phyloP scores from a whole-genome alignment of 768 basidiomycete species.

The Galerina sulciceps region DNA sequence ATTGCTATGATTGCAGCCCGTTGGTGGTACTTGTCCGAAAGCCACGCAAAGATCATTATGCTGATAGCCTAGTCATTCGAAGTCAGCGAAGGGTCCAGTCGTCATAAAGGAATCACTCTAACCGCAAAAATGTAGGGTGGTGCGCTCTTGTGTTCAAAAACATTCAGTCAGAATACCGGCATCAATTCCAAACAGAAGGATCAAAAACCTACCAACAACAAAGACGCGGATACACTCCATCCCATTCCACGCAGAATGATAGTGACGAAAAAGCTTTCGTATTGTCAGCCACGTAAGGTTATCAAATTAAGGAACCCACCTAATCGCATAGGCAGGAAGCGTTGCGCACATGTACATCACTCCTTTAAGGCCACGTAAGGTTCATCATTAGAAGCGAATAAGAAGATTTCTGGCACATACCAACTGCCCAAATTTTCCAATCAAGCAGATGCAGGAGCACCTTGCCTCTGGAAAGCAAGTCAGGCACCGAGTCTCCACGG shows the following conservation, averaged over 20 bases:
- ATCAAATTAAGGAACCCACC: conserved; percentile 32
- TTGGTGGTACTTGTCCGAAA: conserved; percentile 49
- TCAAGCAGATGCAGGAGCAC: conserved; percentile 41
- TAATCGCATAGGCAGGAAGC: conserved; percentile 52
- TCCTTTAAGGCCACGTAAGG: conserved; percentile 26
- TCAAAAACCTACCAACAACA: conserved; percentile 40
- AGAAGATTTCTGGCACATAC: conserved; percentile 23
- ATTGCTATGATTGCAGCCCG: conserved; percentile 47
- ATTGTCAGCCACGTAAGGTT: not conserved
- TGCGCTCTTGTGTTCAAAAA: conserved; percentile 39
- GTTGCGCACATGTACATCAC: conserved; percentile 56
- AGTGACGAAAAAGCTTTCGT: conserved; percentile 46
- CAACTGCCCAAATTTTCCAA: conserved; percentile 54
- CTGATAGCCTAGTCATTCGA: conserved; percentile 34
- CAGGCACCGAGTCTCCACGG: conserved; percentile 54
- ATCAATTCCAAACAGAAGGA: not conserved
- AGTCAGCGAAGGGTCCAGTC: conserved; percentile 10
- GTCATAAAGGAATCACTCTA: conserved; percentile 19
- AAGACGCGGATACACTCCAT: conserved; percentile 44
- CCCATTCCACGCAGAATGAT: conserved; percentile 54
- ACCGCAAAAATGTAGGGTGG: conserved; percentile 55
- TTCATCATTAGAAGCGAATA: not conserved
- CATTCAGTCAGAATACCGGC: not conserved
- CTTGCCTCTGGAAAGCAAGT: conserved; percentile 39
- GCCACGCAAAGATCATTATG: conserved; percentile 47